phyloP scores from a whole-genome alignment of 1,284 basidiomycete genomes.

The Ustilago lituana region DNA sequence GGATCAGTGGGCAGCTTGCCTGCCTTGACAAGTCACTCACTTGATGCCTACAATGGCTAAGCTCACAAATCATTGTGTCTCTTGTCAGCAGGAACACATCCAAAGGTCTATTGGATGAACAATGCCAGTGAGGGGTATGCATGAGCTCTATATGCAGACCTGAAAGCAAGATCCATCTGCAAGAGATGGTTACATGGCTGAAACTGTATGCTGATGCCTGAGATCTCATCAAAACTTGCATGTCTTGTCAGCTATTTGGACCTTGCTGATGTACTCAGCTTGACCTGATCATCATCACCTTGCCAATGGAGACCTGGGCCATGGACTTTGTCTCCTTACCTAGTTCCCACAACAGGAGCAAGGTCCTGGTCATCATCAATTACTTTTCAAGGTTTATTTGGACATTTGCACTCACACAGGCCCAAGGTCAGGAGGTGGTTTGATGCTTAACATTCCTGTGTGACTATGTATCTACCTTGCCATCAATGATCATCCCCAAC shows the following conservation, averaged over 20 bases:
- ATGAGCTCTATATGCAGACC: no score
- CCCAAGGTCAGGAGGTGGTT: no score
- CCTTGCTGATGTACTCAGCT: background rate
- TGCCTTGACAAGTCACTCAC: no score
- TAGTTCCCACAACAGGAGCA: background rate
- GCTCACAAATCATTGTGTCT: no score
- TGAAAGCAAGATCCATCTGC: background rate
- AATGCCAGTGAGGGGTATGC: no score
- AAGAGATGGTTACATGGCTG: background rate
- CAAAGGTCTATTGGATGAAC: no score
- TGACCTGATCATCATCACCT: background rate
- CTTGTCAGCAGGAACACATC: no score
- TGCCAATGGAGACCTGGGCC: conserved; percentile 2
- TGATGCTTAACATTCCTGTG: no score
- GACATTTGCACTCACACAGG: background rate
- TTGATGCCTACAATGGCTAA: no score
- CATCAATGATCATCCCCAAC: no score
- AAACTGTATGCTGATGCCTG: background rate
- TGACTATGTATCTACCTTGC: no score
- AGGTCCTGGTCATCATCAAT: background rate
- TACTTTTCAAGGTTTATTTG: background rate
- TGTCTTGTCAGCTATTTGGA: background rate
- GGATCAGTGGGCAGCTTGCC: no score
- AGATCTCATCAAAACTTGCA: background rate
- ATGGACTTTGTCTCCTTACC: conserved; percentile 5